These are phyloP conservation scores for Pythium dissotocum DNA, from an alignment of 352 stramenopile genomes.

Conservation along the genomic window DNA sequence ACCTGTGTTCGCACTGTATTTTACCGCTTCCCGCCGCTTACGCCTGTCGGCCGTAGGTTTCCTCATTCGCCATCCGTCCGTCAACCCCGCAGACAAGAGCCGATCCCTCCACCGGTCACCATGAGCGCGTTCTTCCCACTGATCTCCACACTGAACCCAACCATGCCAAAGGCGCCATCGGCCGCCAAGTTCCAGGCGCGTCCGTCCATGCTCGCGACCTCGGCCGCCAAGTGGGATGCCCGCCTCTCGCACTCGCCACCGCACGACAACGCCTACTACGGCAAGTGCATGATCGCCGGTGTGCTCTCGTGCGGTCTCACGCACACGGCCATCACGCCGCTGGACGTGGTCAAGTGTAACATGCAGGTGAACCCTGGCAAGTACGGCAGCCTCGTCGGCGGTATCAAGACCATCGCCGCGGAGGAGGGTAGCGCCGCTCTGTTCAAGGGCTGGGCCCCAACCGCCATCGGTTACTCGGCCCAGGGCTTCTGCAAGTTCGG, in stretches of 20 bases:
- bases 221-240: constrained; percentile 79
- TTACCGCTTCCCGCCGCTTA: constrained; percentile 27
- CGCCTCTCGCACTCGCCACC: constrained; percentile 76
- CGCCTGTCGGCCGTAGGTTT: constrained; percentile 21
- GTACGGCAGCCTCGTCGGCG: constrained; percentile 78
- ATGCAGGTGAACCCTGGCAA: constrained; percentile 92
- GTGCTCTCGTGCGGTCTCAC: constrained; percentile 92
- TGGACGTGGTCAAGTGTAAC: constrained; percentile 96
- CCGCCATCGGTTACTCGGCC: constrained; percentile 89
- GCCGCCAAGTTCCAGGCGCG: constrained; percentile 44
- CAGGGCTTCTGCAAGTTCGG: constrained; percentile 94
- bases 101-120: constrained; percentile 12
- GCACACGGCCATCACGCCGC: constrained; percentile 91
- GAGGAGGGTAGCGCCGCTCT: constrained; percentile 83
- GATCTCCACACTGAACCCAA: constrained; percentile 71
- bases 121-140: constrained; percentile 83
- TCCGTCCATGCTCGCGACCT: constrained; percentile 67
- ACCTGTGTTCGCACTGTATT: constrained; percentile 20
- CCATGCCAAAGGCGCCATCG: constrained; percentile 40
- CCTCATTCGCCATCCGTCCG: constrained; percentile 70
- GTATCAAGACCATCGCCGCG: constrained; percentile 84
- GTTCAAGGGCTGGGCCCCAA: constrained; percentile 93
- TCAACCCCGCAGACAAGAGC: constrained; percentile 36
- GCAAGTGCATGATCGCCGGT: constrained; percentile 94
- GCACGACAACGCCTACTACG: constrained; percentile 92